Conservation (phyloP, 495 filamentous ascomycete genomes). For the Xylaria scruposa region DNA sequence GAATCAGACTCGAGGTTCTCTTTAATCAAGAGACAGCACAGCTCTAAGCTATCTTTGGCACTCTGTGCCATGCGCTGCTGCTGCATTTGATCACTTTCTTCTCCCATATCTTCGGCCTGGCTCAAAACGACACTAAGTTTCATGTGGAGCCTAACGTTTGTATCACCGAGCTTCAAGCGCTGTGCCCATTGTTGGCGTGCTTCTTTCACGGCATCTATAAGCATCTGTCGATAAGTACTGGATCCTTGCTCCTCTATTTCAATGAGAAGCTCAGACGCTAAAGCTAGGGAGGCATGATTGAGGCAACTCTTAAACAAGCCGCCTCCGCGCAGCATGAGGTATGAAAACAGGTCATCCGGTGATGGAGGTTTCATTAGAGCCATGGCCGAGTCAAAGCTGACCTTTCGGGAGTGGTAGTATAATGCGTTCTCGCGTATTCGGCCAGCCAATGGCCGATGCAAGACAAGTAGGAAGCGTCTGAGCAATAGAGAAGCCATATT, state of each 20-base stretch:
- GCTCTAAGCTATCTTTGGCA: conserved; percentile 24
- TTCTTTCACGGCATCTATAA: conserved; percentile 28
- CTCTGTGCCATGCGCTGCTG: conserved; percentile 15
- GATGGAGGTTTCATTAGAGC: conserved; percentile 27
- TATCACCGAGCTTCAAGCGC: conserved; percentile 31
- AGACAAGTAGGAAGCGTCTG: conserved; percentile 55
- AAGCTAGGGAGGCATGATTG: conserved; percentile 31
- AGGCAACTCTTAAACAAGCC: conserved; percentile 35
- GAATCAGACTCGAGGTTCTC: neutral
- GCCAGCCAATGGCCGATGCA: conserved; percentile 32
- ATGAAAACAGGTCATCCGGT: conserved; percentile 27
- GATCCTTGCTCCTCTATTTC: conserved; percentile 35
- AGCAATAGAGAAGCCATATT: conserved; percentile 33
- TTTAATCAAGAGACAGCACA: conserved; percentile 17
- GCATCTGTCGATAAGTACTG: conserved; percentile 12
- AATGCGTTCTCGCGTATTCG: conserved; percentile 30
- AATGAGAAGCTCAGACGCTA: conserved; percentile 32
- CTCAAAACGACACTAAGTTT: conserved; percentile 29
- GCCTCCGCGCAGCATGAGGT: conserved; percentile 27
- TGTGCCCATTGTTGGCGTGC: conserved; percentile 12
- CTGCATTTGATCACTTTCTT: neutral
- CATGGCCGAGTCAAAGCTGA: conserved; percentile 35
- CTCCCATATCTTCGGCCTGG: conserved; percentile 30
- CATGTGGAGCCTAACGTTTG: conserved; percentile 36
- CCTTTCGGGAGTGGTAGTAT: conserved; percentile 37